Conservation (phyloP, 371 early-diverging fungal genomes). For the Apophysomyces variabilis region DNA sequence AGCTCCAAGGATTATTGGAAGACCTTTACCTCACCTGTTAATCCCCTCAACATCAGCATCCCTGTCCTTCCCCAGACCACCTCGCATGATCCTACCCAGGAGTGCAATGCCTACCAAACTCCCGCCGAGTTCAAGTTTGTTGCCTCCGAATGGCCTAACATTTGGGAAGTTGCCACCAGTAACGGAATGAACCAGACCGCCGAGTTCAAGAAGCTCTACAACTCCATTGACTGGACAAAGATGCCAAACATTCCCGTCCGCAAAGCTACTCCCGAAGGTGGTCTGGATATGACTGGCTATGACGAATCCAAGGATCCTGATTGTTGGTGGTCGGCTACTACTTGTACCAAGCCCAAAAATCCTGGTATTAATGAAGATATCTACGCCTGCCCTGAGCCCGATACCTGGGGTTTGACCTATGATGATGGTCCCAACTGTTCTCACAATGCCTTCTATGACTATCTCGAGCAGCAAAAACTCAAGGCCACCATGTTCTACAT, state of each 20-base stretch:
- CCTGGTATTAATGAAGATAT: slow-evolving; percentile 45
- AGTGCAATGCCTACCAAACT: slow-evolving; percentile 28
- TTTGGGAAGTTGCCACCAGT: slow-evolving; percentile 36
- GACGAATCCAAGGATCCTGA: slow-evolving; percentile 41
- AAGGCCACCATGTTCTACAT: slow-evolving; percentile 52
- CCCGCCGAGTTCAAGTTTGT: slow-evolving; percentile 22
- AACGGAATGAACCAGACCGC: slow-evolving; percentile 37
- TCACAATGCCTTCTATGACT: slow-evolving; percentile 57
- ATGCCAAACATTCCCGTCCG: slow-evolving; percentile 41
- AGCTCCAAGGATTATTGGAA: slow-evolving; percentile 27
- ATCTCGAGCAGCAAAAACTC: slow-evolving; percentile 36
- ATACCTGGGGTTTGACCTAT: slow-evolving; percentile 52
- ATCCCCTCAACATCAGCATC: slow-evolving; percentile 35
- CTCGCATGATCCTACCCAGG: slow-evolving; percentile 28
- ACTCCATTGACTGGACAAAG: slow-evolving; percentile 49
- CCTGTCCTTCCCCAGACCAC: slow-evolving; percentile 51
- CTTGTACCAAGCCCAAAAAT: slow-evolving; percentile 43
- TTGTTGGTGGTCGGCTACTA: slow-evolving; percentile 53
- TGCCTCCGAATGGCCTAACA: slow-evolving; percentile 30
- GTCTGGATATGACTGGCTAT: slow-evolving; percentile 29
- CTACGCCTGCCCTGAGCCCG: slow-evolving; percentile 43
- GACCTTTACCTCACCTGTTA: slow-evolving; percentile 24
- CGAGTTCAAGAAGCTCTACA: slow-evolving; percentile 33
- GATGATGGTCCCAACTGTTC: slow-evolving; percentile 60
- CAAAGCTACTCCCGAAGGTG: slow-evolving; percentile 23